phyloP scores from a whole-genome alignment of 176 grass and related monocot species.

The Aegilops bicornis region DNA sequence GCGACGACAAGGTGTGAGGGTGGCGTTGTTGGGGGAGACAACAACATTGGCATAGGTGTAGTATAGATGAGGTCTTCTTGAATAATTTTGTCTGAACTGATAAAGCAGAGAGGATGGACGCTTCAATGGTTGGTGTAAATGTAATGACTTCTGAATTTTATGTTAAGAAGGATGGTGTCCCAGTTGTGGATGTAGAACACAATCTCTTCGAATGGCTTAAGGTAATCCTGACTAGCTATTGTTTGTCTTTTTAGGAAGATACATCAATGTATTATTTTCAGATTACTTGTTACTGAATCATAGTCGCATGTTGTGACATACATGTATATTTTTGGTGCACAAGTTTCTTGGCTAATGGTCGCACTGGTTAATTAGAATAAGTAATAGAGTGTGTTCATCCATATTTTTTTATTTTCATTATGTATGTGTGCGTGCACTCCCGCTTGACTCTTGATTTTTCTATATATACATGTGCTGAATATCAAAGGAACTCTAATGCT shows the following conservation, averaged over 20 bases:
- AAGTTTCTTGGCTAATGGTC: neutral
- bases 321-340: neutral
- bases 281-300: neutral
- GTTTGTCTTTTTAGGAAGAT: neutral
- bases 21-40: too few relatives aligned
- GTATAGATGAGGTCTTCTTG: slow-evolving; percentile 68
- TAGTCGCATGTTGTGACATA: neutral
- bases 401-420: neutral
- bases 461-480: slow-evolving; percentile 79
- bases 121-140: slow-evolving; percentile 80
- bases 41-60: slow-evolving; percentile 39
- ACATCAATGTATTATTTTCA: neutral
- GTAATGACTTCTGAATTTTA: slow-evolving; percentile 63
- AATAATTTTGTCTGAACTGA: slow-evolving; percentile 90
- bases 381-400: neutral
- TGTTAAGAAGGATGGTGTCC: slow-evolving; percentile 87
- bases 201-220: slow-evolving; percentile 97
- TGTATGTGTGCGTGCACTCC: neutral
- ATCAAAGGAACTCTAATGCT: slow-evolving; percentile 98
- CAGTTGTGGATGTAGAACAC: slow-evolving; percentile 87
- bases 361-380: neutral
- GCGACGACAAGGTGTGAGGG: too few relatives aligned
- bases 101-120: slow-evolving; percentile 93
- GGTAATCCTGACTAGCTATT: slow-evolving; percentile 46
- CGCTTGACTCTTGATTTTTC: slow-evolving; percentile 24